Base-by-base conservation (phyloP, 2,329 filamentous ascomycete species). In the Helicocarpus griseus region DNA sequence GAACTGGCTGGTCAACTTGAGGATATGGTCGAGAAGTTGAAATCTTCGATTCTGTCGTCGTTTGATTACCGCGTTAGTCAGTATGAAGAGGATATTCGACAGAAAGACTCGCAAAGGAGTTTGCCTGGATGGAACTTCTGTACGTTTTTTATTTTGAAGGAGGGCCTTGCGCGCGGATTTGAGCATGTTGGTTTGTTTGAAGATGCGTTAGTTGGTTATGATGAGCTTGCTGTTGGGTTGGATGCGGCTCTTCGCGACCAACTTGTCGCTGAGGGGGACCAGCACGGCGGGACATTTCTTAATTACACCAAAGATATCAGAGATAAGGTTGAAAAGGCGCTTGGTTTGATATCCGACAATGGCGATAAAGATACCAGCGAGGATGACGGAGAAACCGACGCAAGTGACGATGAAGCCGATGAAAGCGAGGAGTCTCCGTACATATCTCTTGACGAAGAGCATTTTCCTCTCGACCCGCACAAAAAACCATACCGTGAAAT, bases 91-190 rank as follows among this genome's bases (percentile, higher is more conserved):
- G 93, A 98, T 60, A 95, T 98, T 59, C 86, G 88, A 56, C 93
- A 96, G 67, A 93, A 90, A 63, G 91, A 97, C 60, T 80, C 85
- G 0, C 90, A 97, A 66, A 80, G 91, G 44, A 83, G 77, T 31
- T 72, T 98, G 17, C 93, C 93, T 0, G 93, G 93, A 0, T 98
- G 93, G 93, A 98, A 98, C 64, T 98, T 98, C 65, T 97, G 93
- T 69, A 98, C 93, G 0, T 98, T 98, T 66, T 98, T 98, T 66
- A 90, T 98, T 14, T 77, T 98, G 7, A 98, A 98, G 63, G 93
- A 98, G 67, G 93, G 93, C 0, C 73, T 98, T 33, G 91, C 93
- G 1, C 80, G 88, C 58, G 94, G 91, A 0, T 95, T 98, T 59
- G 94, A 98, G 67, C 97, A 88, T 64, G 90, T 97, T 2, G 94